Conservation (phyloP, 2,329 filamentous ascomycete genomes). For the Xylariaceae sp. region DNA sequence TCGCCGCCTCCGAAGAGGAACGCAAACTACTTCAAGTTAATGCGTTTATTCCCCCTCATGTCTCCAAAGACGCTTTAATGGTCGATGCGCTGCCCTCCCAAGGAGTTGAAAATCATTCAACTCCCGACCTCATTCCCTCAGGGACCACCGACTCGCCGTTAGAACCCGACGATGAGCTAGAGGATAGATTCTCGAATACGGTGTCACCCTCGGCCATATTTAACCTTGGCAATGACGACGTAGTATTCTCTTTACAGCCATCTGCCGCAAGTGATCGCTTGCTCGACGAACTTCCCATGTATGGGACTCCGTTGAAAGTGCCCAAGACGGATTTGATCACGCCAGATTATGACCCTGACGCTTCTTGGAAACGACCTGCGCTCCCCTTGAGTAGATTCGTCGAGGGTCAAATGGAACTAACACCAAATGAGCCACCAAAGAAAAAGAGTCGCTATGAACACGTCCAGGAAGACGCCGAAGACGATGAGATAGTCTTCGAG, state of each 20-base stretch:
- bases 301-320: slow-evolving; percentile 57
- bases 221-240: slow-evolving; percentile 72
- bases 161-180: slow-evolving; percentile 38
- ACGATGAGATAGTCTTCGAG: slow-evolving; percentile 35
- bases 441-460: slow-evolving; percentile 84
- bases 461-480: slow-evolving; percentile 58
- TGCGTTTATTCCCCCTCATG: slow-evolving; percentile 43
- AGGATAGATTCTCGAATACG: slow-evolving; percentile 36
- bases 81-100: slow-evolving; percentile 31
- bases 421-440: slow-evolving; percentile 56
- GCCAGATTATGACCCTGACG: slow-evolving; percentile 60
- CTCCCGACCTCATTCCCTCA: slow-evolving; percentile 63
- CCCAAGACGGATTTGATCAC: slow-evolving; percentile 52
- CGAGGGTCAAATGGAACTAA: slow-evolving; percentile 70
- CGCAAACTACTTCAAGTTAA: slow-evolving; percentile 64
- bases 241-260: slow-evolving; percentile 70
- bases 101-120: slow-evolving; percentile 43
- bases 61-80: slow-evolving; percentile 32
- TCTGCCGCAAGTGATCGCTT: slow-evolving; percentile 72
- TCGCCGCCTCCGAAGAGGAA: slow-evolving; percentile 57
- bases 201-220: slow-evolving; percentile 74
- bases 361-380: slow-evolving; percentile 68
- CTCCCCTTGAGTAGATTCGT: slow-evolving; percentile 83
- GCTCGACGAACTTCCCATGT: slow-evolving; percentile 75
- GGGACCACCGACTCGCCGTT: slow-evolving; percentile 54